Percentiles rank a stretch among this genome's conserved stretches.
phyloP scores from a whole-genome alignment of 2,329 filamentous ascomycete genomes.

The Chrysosporium queenslandicum region DNA sequence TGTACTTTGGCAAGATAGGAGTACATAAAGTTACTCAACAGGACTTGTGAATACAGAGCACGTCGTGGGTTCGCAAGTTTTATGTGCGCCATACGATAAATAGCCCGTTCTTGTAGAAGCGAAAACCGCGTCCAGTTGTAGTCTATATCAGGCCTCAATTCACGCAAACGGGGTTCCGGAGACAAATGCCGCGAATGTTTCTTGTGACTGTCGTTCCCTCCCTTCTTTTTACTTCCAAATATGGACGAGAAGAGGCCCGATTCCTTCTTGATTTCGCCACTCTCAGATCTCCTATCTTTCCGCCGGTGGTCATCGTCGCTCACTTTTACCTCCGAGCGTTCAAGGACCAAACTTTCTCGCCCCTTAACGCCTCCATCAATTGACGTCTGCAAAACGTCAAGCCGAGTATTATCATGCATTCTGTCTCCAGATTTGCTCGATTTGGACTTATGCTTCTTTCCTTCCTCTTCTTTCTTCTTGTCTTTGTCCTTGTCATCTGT shows the following conservation, averaged over 20 bases:
- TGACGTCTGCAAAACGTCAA: conserved; percentile 79
- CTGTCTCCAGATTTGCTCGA: conserved; percentile 44
- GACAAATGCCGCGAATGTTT: conserved; percentile 69
- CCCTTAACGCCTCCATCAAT: conserved; percentile 51
- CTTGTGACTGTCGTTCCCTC: conserved; percentile 64
- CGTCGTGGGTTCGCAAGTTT: conserved; percentile 96
- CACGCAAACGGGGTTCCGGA: conserved; percentile 65
- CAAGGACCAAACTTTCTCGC: conserved; percentile 73
- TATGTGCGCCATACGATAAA: conserved; percentile 97
- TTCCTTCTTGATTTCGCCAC: conserved; percentile 66
- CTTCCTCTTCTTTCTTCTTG: conserved; percentile 44
- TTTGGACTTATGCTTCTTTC: conserved; percentile 59
- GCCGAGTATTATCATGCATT: conserved; percentile 63
- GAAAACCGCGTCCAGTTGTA: conserved; percentile 95
- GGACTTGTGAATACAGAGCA: conserved; percentile 82
- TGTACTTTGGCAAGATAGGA: conserved; percentile 97
- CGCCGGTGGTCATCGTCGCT: conserved; percentile 58
- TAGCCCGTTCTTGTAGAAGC: conserved; percentile 88
- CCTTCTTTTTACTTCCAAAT: conserved; percentile 83
- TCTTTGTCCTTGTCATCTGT: conserved; percentile 57
- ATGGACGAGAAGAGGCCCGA: conserved; percentile 79
- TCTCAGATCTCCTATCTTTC: conserved; percentile 66
- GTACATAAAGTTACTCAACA: conserved; percentile 99
- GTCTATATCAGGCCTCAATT: conserved; percentile 75
- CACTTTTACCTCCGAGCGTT: conserved; percentile 66